Evolutionary conservation across 2,329 filamentous ascomycete species (phyloP), one percentile per base, ranked within the genome.

Genomic region (Scortechinia acanthostroma): DNA sequence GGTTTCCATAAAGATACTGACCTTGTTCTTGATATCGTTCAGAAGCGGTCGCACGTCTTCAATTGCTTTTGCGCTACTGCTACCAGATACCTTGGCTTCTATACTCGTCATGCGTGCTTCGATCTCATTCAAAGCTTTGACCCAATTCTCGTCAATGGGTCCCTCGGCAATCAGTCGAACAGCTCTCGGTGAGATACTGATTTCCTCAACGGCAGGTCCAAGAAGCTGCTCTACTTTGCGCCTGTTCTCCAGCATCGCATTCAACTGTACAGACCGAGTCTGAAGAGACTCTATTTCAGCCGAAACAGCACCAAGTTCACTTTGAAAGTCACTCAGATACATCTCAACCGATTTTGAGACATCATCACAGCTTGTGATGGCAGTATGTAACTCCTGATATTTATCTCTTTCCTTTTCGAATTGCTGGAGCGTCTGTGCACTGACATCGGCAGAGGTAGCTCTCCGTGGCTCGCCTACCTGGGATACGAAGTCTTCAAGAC

Each of bases 271-370:
- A 0, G 93, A 98, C 42, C 93, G 81, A 44, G 85, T 83, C 65
- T 98, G 93, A 33, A 98, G 68, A 2, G 83, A 90, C 64, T 98
- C 93, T 44, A 98, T 98, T 60, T 98, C 93, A 4, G 90, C 85
- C 1, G 93, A 96, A 13, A 98, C 93, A 14, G 82, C 79, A 5
- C 89, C 91, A 10, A 98, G 77, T 62, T 98, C 94, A 48, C 90
- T 87, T 59, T 94, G 90, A 59, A 98, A 98, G 61, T 84, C 91
- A 28, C 87, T 87, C 45, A 98, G 73, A 60, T 96, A 97, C 22
- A 80, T 83, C 66, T 98, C 91, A 45, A 98, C 93, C 0, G 91
- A 95, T 62, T 83, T 87, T 42, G 97, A 76, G 43, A 97, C 88
- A 59, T 95, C 86, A 63, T 98, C 93, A 66, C 91, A 98, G 43